Evolutionary conservation across 352 stramenopile species (phyloP).

Genomic region (Globisporangium perplexum): DNA sequence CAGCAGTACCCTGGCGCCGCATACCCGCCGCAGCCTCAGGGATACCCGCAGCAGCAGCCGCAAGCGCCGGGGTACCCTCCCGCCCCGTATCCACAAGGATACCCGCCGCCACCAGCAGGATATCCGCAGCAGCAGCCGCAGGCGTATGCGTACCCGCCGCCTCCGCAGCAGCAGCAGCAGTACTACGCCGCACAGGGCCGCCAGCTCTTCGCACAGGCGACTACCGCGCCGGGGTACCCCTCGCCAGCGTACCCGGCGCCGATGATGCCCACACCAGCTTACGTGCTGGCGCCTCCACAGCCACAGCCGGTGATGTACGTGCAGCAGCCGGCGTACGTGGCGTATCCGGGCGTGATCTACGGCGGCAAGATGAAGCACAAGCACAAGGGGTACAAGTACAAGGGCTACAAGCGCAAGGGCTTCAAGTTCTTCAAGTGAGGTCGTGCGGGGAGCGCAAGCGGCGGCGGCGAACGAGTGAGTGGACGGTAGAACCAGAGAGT

Average conservation of each 20-base stretch:
- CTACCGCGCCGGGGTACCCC: slow-evolving; percentile 18
- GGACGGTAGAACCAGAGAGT: too few species aligned
- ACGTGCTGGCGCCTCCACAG: slow-evolving; percentile 22
- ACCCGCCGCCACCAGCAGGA: slow-evolving; percentile 22
- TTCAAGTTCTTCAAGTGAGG: slow-evolving; percentile 57
- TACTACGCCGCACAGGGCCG: slow-evolving; percentile 65
- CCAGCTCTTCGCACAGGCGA: slow-evolving; percentile 68
- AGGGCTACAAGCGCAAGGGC: slow-evolving; percentile 46
- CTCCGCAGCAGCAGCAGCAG: slow-evolving; percentile 29
- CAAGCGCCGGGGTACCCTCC: not conserved
- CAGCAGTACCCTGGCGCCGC: slow-evolving; percentile 16
- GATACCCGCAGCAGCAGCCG: not conserved
- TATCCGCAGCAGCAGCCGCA: slow-evolving; percentile 30
- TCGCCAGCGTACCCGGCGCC: slow-evolving; percentile 11
- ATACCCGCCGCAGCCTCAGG: slow-evolving; percentile 10
- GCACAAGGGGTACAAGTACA: slow-evolving; percentile 47
- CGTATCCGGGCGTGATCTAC: slow-evolving; percentile 57
- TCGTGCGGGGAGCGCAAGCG: too few species aligned
- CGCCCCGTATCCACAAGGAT: slow-evolving; percentile 9
- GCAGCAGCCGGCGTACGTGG: slow-evolving; percentile 49
- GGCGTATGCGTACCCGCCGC: slow-evolving; percentile 28
- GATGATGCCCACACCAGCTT: slow-evolving; percentile 13
- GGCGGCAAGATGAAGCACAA: slow-evolving; percentile 46
- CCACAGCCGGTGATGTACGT: slow-evolving; percentile 8
- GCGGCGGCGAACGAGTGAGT: not conserved